Base-by-base conservation (phyloP, 495 filamentous ascomycete species). In the Hypoxylon perforatum region DNA sequence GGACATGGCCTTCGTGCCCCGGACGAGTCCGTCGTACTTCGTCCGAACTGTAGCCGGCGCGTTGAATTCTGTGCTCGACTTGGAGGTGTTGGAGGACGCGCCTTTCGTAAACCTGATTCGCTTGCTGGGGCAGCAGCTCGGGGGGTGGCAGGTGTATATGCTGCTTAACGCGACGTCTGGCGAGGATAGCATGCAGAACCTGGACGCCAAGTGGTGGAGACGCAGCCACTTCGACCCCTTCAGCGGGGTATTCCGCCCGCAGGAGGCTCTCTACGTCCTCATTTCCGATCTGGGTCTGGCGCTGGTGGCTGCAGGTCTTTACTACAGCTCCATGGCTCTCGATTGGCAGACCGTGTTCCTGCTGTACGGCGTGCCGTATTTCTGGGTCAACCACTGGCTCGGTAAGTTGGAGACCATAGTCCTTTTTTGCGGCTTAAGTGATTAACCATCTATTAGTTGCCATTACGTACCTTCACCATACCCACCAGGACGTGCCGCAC, bases 401-500 rank as follows among this genome's bases (percentile, higher is more conserved):
- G 57, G 69, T 83, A 77, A 63, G 76, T 73, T 47, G 4, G 17
- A 14, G 4, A 17, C 4, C 14, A 35, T 25, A 15, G 30, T 22
- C 25, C 39, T n/a, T n/a, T n/a, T n/a, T 1, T 12, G 23, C 55
- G 30, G 41, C 11, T 60, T 23, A 9, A 28, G 23, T 46, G 28
- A 48, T 42, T 67, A 56, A 62, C 57, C 56, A 21, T 41, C 7
- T 4, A 15, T 5, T 30, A 82, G 83, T 84, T 41, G 81, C 81
- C 51, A 85, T 86, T 69, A 90, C 87, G 39, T 90, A 84, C 74
- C 84, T 90, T 36, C 87, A 90, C 63, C 87, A 90, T 73, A 89
- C 87, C 41, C 84, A 89, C 67, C 81, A 83, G 4, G 72, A 78
- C 4, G 74, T 89, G 23, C 85, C 87, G 3, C 85, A 89, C 77